Evolutionary conservation across 2,329 filamentous ascomycete species (phyloP), one percentile per base, ranked within the genome.

Genomic region (Ophiocordyceps camponoti-saundersi): DNA sequence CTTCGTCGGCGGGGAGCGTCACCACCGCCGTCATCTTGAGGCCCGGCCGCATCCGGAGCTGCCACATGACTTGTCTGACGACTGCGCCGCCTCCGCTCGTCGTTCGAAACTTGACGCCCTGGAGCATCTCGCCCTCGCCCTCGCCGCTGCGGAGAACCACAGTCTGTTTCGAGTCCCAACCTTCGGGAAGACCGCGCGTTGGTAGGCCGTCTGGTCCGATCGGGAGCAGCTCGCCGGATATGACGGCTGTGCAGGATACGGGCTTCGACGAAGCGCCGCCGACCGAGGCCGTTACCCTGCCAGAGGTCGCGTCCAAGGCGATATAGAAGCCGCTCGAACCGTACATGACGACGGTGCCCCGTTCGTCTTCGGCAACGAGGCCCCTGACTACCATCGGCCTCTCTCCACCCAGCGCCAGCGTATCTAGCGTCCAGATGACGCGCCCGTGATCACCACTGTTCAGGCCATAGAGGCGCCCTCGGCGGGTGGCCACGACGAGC

Each of bases 401-500:
- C 4, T 68, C 73, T 8, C 66, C 61, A 1, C 70, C 62, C 1
- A 81, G 70, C 15, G 80, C 67, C 32, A 76, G 70, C 0, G 79
- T 76, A 52, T 82, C 73, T 44, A 75, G 70, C 43, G 77, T 82
- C 92, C 92, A 96, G 18, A 85, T 64, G 11, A 95, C 68, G 34
- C 72, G 72, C 4, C 88, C 88, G 13, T 82, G 72, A 49, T 80
- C 80, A 22, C 80, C 85, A 32, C 81, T 78, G 61, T 95, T 81
- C 20, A 98, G 68, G 3, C 82, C 86, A 53, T 89, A 83, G 18
- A 96, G 66, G 52, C 84, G 80, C 15, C 89, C 89, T 48, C 79
- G 80, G 47, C 77, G 73, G 2, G 89, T 95, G 6, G 82, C 88
- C 45, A 95, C 69, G 48, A 95, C 70, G 6, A 89, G 75, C 30